Percentiles rank a stretch among this genome's conserved stretches.
Conservation (phyloP, 352 stramenopile genomes). For the Elongisporangium anandrum region DNA sequence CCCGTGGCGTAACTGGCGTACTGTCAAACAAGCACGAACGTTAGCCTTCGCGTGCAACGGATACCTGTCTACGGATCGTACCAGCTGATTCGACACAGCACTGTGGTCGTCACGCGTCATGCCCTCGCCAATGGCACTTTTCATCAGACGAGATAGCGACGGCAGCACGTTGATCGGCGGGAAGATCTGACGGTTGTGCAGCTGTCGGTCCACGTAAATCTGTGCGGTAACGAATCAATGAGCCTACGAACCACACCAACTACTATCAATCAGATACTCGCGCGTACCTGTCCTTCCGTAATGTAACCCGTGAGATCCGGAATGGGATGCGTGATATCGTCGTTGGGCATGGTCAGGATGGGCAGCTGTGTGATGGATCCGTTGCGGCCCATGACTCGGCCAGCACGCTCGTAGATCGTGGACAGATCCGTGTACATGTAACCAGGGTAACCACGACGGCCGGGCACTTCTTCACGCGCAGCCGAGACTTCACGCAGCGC, state of each 20-base stretch:
- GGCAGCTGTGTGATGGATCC: slow-evolving; percentile 99
- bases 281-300: slow-evolving; percentile 94
- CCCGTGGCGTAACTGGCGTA: slow-evolving; percentile 85
- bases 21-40: slow-evolving; percentile 16
- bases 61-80: slow-evolving; percentile 77
- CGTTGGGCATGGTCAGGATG: slow-evolving; percentile 99
- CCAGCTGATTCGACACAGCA: slow-evolving; percentile 98
- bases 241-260: too few relatives aligned
- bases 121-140: slow-evolving; percentile 98
- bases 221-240: slow-evolving; percentile 18
- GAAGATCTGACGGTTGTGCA: slow-evolving; percentile 99
- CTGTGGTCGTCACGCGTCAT: slow-evolving; percentile 99
- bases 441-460: slow-evolving; percentile 97
- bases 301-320: slow-evolving; percentile 99
- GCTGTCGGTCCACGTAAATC: slow-evolving; percentile 97
- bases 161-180: slow-evolving; percentile 99
- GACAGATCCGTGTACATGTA: slow-evolving; percentile 99
- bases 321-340: slow-evolving; percentile 99
- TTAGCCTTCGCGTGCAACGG: too few relatives aligned
- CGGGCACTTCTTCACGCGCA: slow-evolving; percentile 94
- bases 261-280: not conserved
- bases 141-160: slow-evolving; percentile 99
- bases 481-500: slow-evolving; percentile 96
- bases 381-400: slow-evolving; percentile 96
- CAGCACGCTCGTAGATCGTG: slow-evolving; percentile 98